Evolutionary conservation across 2,329 filamentous ascomycete species (phyloP).

Genomic region (Blastomyces gilchristii): DNA sequence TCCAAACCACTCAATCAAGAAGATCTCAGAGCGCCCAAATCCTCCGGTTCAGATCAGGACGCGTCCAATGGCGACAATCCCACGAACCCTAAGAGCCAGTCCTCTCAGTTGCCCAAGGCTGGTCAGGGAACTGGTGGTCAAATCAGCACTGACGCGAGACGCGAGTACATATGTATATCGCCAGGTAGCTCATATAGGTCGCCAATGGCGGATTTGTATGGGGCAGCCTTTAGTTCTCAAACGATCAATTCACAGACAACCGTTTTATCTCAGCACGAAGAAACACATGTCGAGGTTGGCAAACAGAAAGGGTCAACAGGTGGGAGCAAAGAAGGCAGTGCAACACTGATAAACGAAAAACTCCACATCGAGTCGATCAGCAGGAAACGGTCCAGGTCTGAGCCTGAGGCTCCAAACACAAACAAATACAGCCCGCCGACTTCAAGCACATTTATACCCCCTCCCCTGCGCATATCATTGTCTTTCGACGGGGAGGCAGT

Average conservation of each 20-base stretch:
- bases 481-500: constrained; percentile 34
- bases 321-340: not conserved
- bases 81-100: not conserved
- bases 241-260: not conserved
- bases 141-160: not conserved
- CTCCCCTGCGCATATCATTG: constrained; percentile 32
- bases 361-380: constrained; percentile 17
- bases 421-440: constrained; percentile 6
- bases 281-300: not conserved
- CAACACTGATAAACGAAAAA: not conserved
- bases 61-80: constrained; percentile 20
- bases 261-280: not conserved
- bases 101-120: not conserved
- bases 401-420: constrained; percentile 13
- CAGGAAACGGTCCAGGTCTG: constrained; percentile 28
- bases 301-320: not conserved
- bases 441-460: constrained; percentile 17
- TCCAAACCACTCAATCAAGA: constrained; percentile 70
- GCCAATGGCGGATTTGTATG: not conserved
- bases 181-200: not conserved
- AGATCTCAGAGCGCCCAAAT: constrained; percentile 44
- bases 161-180: not conserved
- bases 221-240: not conserved
- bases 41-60: constrained; percentile 22
- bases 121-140: not conserved